Evolutionary conservation across 768 basidiomycete species (phyloP).

Genomic region (Naganishia vaughanmartiniae): DNA sequence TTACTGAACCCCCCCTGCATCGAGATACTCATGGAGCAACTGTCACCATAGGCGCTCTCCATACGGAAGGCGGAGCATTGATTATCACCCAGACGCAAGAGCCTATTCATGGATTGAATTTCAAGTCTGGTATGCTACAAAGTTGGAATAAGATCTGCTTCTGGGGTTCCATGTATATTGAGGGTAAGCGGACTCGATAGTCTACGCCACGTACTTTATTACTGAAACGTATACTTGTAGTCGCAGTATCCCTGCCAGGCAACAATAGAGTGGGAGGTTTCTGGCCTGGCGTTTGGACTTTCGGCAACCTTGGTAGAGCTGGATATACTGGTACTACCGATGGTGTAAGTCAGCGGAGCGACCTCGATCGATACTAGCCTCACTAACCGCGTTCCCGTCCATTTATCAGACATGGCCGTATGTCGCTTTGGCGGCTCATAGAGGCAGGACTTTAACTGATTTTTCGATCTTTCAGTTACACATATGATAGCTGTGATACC

Average conservation of each 20-base stretch:
- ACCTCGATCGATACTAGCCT: not conserved
- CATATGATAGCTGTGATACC: constrained; percentile 49
- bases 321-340: constrained; percentile 29
- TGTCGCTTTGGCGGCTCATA: not conserved
- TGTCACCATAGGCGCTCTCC: constrained; percentile 51
- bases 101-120: constrained; percentile 69
- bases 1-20: not conserved
- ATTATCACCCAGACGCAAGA: constrained; percentile 69
- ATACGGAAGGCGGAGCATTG: constrained; percentile 70
- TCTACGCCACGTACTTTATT: too few relatives aligned
- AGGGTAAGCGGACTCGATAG: constrained; percentile 43
- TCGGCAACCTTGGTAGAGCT: constrained; percentile 57
- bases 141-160: constrained; percentile 85
- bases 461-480: constrained; percentile 33
- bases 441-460: not conserved
- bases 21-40: not conserved
- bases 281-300: constrained; percentile 62
- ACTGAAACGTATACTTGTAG: constrained; percentile 23
- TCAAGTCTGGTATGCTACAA: constrained; percentile 55
- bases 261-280: constrained; percentile 48
- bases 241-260: constrained; percentile 56
- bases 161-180: constrained; percentile 73
- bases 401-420: constrained; percentile 26
- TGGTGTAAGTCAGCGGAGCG: constrained; percentile 1
- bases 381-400: not conserved